Percentiles rank a stretch among this genome's conserved stretches.
These are phyloP conservation scores for Epithele typhae DNA, from an alignment of 768 basidiomycete genomes.

Conservation along the genomic window DNA sequence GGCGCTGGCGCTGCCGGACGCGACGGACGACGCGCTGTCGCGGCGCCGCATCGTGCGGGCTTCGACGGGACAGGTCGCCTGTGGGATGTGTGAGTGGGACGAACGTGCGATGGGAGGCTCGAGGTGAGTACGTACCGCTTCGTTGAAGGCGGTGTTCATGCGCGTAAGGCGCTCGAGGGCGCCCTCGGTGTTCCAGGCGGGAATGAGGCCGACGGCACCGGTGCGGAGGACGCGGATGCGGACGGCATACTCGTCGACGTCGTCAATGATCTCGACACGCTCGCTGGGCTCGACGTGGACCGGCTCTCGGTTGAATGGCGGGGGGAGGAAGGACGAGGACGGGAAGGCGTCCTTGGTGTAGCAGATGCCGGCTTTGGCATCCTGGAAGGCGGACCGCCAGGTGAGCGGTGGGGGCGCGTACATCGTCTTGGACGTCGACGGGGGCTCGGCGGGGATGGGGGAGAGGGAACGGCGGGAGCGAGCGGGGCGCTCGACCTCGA, in stretches of 20 bases:
- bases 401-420: slow-evolving; percentile 12
- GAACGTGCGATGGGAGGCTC: neutral
- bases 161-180: slow-evolving; percentile 25
- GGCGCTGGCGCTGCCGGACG: neutral
- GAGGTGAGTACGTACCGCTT: slow-evolving; percentile 18
- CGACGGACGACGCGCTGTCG: slow-evolving; percentile 9
- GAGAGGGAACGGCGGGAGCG: slow-evolving; percentile 9
- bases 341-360: slow-evolving; percentile 25
- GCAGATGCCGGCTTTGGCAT: slow-evolving; percentile 22
- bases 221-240: slow-evolving; percentile 19
- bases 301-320: slow-evolving; percentile 22
- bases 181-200: slow-evolving; percentile 26
- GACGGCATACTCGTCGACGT: slow-evolving; percentile 21
- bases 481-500: slow-evolving; percentile 14
- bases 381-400: slow-evolving; percentile 18
- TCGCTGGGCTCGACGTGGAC: slow-evolving; percentile 20
- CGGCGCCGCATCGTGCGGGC: slow-evolving; percentile 8
- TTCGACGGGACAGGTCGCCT: slow-evolving; percentile 19
- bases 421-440: neutral
- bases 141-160: slow-evolving; percentile 26
- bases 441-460: neutral
- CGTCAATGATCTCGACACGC: slow-evolving; percentile 20
- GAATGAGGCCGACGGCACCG: slow-evolving; percentile 19
- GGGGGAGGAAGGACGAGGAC: slow-evolving; percentile 16
- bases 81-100: neutral